phyloP scores from a whole-genome alignment of 2,329 filamentous ascomycete genomes.

The Verticillium klebahnii region DNA sequence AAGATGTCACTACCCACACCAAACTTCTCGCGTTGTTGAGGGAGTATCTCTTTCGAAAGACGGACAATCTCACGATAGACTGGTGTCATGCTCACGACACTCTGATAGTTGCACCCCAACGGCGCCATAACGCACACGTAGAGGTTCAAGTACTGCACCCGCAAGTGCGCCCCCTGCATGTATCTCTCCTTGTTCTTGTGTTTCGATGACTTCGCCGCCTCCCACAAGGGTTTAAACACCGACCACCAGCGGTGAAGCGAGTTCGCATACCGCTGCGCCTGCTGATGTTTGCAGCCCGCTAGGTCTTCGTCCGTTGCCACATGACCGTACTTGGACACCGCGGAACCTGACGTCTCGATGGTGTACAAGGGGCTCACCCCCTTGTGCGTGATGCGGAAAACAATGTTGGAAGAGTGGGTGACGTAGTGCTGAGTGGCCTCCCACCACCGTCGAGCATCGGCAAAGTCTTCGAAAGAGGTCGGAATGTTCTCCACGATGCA shows the following conservation, averaged over 20 bases:
- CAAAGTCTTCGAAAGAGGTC: conserved; percentile 13
- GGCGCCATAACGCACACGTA: conserved; percentile 15
- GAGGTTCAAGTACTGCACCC: conserved; percentile 19
- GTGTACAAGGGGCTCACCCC: background rate
- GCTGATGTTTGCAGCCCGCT: background rate
- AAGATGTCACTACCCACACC: conserved; percentile 18
- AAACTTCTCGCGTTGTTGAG: background rate
- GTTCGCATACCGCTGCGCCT: background rate
- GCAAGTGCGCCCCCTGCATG: conserved; percentile 12
- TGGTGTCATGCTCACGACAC: conserved; percentile 17
- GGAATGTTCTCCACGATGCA: conserved; percentile 15
- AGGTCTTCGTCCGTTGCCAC: background rate
- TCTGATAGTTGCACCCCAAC: conserved; percentile 16
- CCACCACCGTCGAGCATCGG: conserved; percentile 23
- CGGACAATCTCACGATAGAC: conserved; percentile 20
- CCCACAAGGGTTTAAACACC: background rate
- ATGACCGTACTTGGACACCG: background rate
- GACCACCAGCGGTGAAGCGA: conserved; percentile 9
- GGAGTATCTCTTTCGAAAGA: conserved; percentile 16
- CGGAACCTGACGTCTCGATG: background rate
- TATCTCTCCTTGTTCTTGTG: background rate
- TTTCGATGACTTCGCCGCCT: background rate
- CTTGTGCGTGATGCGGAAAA: conserved; percentile 10
- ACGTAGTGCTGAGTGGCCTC: conserved; percentile 22
- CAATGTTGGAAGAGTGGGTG: conserved; percentile 17